Evolutionary conservation across 1,284 basidiomycete genomes (phyloP).

Genomic region (Hemileia vastatrix): DNA sequence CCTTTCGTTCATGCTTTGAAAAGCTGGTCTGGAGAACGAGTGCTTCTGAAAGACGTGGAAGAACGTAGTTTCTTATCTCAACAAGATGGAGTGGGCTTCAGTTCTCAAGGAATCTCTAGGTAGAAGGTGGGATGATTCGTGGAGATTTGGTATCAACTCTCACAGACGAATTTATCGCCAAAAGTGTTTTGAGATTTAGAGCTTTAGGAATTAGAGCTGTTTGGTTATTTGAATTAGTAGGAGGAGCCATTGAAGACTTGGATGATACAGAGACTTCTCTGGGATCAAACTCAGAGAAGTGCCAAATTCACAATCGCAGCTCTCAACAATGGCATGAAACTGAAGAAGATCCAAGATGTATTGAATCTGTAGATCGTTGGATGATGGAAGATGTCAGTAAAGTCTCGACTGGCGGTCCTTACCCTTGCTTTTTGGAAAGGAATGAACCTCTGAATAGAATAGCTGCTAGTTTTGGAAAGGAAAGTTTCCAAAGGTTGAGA

Average conservation of each 20-base stretch:
- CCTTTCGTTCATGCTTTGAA: constrained; percentile 69
- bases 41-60: constrained; percentile 73
- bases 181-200: constrained; percentile 72
- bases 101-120: constrained; percentile 74
- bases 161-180: constrained; percentile 71
- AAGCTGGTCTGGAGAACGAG: constrained; percentile 64
- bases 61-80: constrained; percentile 78
- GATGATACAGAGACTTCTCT: constrained; percentile 56
- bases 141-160: constrained; percentile 56
- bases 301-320: constrained; percentile 75
- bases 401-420: constrained; percentile 63
- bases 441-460: constrained; percentile 30
- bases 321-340: constrained; percentile 83
- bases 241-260: constrained; percentile 65
- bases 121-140: constrained; percentile 68
- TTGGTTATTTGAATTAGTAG: constrained; percentile 55
- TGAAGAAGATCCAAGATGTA: constrained; percentile 64
- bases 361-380: constrained; percentile 63
- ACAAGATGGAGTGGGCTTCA: constrained; percentile 80
- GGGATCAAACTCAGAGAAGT: constrained; percentile 62
- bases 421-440: constrained; percentile 56
- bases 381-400: constrained; percentile 29
- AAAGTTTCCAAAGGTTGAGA: too few relatives aligned
- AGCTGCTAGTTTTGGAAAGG: constrained; percentile 31
- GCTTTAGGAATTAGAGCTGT: constrained; percentile 55